phyloP scores from a whole-genome alignment of 768 basidiomycete species.

The Termitomyces sp. region DNA sequence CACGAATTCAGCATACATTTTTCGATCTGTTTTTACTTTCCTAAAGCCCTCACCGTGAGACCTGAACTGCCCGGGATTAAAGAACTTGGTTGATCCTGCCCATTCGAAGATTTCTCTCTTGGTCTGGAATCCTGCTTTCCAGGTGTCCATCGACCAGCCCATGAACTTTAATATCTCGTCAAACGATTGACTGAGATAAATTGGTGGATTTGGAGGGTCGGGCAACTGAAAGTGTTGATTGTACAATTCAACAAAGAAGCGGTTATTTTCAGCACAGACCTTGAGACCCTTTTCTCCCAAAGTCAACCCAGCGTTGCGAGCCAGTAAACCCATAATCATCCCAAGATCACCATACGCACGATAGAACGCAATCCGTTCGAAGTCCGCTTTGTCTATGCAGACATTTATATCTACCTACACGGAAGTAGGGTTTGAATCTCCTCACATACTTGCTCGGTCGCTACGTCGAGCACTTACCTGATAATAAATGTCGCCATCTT shows the following conservation, averaged over 20 bases:
- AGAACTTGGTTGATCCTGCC: conserved; percentile 47
- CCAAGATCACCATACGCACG: conserved; percentile 68
- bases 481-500: conserved; percentile 31
- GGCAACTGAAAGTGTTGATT: conserved; percentile 22
- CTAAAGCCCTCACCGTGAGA: conserved; percentile 29
- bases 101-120: conserved; percentile 55
- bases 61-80: conserved; percentile 35
- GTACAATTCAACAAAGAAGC: not conserved
- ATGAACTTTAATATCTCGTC: conserved; percentile 49
- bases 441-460: not conserved
- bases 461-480: conserved; percentile 24
- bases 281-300: conserved; percentile 53
- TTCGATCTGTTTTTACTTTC: conserved; percentile 43
- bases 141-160: conserved; percentile 48
- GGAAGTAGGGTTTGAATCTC: not conserved
- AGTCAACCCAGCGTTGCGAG: conserved; percentile 42
- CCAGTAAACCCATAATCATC: conserved; percentile 59
- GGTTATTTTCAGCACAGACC: conserved; percentile 20
- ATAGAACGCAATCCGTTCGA: conserved; percentile 46
- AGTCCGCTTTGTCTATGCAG: conserved; percentile 44
- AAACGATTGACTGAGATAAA: conserved; percentile 42
- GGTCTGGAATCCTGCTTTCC: conserved; percentile 48
- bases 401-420: conserved; percentile 58
- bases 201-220: conserved; percentile 36
- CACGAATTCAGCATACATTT: conserved; percentile 58